Conservation (phyloP, 2,329 filamentous ascomycete species). For the Penicillium sclerotiorum region DNA sequence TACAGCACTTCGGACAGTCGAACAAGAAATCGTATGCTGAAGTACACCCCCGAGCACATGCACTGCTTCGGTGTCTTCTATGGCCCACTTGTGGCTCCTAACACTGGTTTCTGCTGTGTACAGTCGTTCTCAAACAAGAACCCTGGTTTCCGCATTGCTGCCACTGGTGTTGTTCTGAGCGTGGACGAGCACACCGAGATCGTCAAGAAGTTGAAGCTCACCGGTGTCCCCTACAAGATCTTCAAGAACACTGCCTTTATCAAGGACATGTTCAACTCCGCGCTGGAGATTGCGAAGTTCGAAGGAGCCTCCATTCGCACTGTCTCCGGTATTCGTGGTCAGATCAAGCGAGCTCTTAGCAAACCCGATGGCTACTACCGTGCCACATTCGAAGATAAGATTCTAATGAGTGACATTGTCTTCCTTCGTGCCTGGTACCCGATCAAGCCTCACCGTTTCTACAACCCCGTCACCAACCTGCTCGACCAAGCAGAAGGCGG, state of each 20-base stretch:
- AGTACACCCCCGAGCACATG: constrained; percentile 99
- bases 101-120: constrained; percentile 93
- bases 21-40: constrained; percentile 94
- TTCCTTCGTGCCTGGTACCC: constrained; percentile 97
- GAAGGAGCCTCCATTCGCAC: constrained; percentile 95
- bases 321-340: constrained; percentile 90
- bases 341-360: constrained; percentile 92
- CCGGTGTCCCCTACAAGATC: constrained; percentile 91
- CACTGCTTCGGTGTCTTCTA: constrained; percentile 97
- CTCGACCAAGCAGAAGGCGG: constrained; percentile 59
- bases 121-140: constrained; percentile 83
- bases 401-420: constrained; percentile 93
- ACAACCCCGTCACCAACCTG: constrained; percentile 93
- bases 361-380: constrained; percentile 96
- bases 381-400: constrained; percentile 98
- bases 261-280: constrained; percentile 94
- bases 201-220: constrained; percentile 98
- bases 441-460: constrained; percentile 91
- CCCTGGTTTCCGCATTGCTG: constrained; percentile 90
- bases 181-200: constrained; percentile 97
- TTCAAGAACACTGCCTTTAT: constrained; percentile 99
- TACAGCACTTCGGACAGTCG: constrained; percentile 95
- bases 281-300: constrained; percentile 96
- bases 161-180: constrained; percentile 88
- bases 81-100: constrained; percentile 90